Conservation (phyloP, 345 rosid species). For the Dovyalis caffra region DNA sequence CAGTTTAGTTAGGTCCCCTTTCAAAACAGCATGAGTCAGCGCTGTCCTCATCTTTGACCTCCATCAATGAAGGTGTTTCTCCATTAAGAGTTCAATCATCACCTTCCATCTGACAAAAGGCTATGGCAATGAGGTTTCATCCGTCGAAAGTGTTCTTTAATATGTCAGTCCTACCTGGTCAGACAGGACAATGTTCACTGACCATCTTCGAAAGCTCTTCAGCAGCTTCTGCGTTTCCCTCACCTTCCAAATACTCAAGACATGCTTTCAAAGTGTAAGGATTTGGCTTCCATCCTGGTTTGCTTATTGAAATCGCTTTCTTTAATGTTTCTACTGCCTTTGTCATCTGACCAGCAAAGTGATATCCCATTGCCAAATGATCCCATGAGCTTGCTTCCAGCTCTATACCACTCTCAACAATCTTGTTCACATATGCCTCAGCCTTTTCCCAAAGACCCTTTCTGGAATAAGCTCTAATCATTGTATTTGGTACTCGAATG, state of each 20-base stretch:
- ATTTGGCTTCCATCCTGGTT: constrained; percentile 19
- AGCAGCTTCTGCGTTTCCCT: constrained; percentile 20
- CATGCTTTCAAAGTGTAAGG: constrained; percentile 15
- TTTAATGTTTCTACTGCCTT: constrained; percentile 47
- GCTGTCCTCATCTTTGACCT: constrained; percentile 1
- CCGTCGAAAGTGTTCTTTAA: background rate
- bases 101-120: constrained; percentile 1
- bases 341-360: constrained; percentile 28
- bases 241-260: constrained; percentile 21
- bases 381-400: constrained; percentile 39
- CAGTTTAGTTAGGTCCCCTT: too few species aligned
- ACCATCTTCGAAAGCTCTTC: constrained; percentile 18
- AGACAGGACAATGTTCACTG: constrained; percentile 6
- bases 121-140: background rate
- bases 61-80: background rate
- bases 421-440: constrained; percentile 33
- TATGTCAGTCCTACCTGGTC: background rate
- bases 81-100: constrained; percentile 2
- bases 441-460: constrained; percentile 59
- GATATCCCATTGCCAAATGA: constrained; percentile 43
- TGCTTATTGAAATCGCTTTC: constrained; percentile 36
- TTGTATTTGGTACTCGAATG: constrained; percentile 38
- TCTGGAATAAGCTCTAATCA: constrained; percentile 48
- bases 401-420: constrained; percentile 29
- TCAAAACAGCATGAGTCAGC: background rate